A percentile compares a stretch with the other conserved stretches of the same genome.
Evolutionary conservation across 78 protist species (phyloP).

Genomic region (Chrysochromulina parva): DNA sequence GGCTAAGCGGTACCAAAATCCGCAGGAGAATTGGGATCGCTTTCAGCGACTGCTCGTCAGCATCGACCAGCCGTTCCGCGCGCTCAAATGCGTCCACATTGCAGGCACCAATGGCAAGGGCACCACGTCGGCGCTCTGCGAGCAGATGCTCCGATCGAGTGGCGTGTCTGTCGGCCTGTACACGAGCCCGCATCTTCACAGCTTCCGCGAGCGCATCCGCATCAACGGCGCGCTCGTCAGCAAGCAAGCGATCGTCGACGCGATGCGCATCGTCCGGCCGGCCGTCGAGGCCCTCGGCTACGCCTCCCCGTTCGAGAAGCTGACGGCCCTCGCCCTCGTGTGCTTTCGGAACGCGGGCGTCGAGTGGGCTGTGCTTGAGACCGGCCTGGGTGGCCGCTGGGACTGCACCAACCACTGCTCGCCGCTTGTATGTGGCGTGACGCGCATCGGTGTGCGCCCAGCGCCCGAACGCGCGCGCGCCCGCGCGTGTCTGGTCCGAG

Average conservation of each 20-base stretch:
- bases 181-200: not conserved
- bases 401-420: slow-evolving; percentile 42
- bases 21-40: not conserved
- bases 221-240: not conserved
- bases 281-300: not conserved
- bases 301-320: slow-evolving; percentile 17
- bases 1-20: not conserved
- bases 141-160: not conserved
- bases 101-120: slow-evolving; percentile 28
- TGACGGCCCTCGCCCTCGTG: not conserved
- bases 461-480: no score
- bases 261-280: not conserved
- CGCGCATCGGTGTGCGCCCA: slow-evolving; percentile 21
- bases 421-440: slow-evolving; percentile 33
- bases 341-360: not conserved
- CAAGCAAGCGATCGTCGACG: not conserved
- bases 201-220: slow-evolving; percentile 23
- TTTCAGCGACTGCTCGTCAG: not conserved
- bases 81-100: not conserved
- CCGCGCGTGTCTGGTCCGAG: no score
- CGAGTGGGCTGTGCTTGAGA: slow-evolving; percentile 15
- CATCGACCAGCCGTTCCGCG: not conserved
- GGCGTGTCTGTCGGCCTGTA: not conserved
- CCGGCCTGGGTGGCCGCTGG: slow-evolving; percentile 54
- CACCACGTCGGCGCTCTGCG: not conserved